Base-by-base conservation (phyloP, 306 rosid species). In the Neltuma alba region DNA sequence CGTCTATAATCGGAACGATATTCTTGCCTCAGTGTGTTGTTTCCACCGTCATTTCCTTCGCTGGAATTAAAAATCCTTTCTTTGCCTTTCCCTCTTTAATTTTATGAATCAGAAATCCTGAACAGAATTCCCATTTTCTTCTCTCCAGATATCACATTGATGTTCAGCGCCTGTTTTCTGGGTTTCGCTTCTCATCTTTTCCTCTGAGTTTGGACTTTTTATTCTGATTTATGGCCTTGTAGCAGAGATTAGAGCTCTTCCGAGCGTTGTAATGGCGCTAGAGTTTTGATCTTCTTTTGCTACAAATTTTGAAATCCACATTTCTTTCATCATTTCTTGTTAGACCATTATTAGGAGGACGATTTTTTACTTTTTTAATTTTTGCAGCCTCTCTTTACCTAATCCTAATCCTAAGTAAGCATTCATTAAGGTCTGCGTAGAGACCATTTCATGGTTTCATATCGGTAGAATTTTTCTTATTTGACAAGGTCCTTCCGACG, bases 401-500 rank as follows among this genome's bases (percentile, higher is more conserved):
- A 74, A 75, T 75, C 70, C 36, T 45, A 63, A 77, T 74, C 62
- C 57, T 21, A 50, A 79, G 72, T 30, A 45, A 37, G 3, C 7
- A 25, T 25, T 23, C 63, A 31, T 62, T 31, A 28, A 62, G 75
- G 48, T 69, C 66, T 50, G 5, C 12, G 52, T 50, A n/a, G 34
- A 74, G 76, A 76, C 79, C 76, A 72, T 34, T 85, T 79, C 87
- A 81, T 88, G 75, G 72, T 61, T 65, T 81, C 37, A 69, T 45
- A 82, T 74, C 71, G 40, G 77, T 85, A 78, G 80, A 52, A n/a
- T 62, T 82, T 85, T 63, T 74, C 78, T 69, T 25, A 41, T 38
- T 87, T 82, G 73, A 66, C 83, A 73, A 77, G 74, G 54, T 72
- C 82, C 41, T 70, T 45, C 16, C 5, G 58, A 65, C 69, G 25